Conservation (phyloP, 257 asterid species). For the Solanum megistacrolobum region DNA sequence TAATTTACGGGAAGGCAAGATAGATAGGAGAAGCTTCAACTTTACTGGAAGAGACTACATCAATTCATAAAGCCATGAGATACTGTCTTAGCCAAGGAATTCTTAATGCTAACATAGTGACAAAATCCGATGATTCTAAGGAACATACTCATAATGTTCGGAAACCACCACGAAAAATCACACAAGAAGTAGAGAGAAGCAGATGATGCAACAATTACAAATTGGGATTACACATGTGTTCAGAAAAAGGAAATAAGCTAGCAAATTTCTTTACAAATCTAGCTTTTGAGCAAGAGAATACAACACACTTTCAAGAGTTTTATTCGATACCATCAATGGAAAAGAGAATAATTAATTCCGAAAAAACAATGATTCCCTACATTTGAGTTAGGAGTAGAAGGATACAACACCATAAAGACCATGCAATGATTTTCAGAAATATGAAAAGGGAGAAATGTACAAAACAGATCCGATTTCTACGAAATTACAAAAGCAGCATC, state of each 20-base stretch:
- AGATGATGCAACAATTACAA: background rate
- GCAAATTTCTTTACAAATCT: background rate
- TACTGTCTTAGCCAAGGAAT: too few species aligned
- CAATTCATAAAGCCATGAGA: background rate
- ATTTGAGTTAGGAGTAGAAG: background rate
- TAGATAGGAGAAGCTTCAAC: background rate
- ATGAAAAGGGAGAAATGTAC: too few species aligned
- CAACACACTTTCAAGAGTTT: too few species aligned
- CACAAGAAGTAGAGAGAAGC: background rate
- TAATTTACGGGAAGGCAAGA: background rate
- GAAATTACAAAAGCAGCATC: too few species aligned
- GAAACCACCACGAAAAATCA: background rate
- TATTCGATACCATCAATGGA: background rate
- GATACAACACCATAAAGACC: background rate
- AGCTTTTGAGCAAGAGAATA: background rate
- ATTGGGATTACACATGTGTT: background rate
- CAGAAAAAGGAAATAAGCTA: background rate
- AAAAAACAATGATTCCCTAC: background rate
- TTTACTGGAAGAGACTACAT: background rate
- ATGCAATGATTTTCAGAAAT: background rate
- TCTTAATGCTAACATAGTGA: too few species aligned
- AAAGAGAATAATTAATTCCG: background rate
- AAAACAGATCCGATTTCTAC: too few species aligned
- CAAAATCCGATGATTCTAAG: background rate
- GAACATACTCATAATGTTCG: background rate